Evolutionary conservation across 2,329 filamentous ascomycete species (phyloP).

Genomic region (Fusarium fracticaudum): DNA sequence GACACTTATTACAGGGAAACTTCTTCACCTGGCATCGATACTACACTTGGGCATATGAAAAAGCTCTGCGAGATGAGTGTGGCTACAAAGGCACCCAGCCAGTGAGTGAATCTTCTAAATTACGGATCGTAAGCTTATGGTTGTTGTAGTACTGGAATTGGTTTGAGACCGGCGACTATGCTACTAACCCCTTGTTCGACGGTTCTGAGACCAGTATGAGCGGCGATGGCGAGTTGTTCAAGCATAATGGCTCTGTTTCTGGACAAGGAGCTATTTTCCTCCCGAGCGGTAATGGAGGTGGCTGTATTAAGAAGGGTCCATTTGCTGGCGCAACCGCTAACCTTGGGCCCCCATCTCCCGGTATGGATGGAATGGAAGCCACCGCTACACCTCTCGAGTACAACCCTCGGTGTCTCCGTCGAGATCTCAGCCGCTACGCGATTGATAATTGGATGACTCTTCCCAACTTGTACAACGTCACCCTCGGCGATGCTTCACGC

Average conservation of each 20-base stretch:
- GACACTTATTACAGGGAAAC: background rate
- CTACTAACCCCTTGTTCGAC: background rate
- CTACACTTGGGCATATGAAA: constrained; percentile 4
- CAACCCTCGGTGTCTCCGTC: background rate
- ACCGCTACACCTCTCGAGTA: background rate
- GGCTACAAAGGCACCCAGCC: constrained; percentile 11
- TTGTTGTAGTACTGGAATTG: constrained; percentile 5
- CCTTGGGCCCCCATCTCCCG: background rate
- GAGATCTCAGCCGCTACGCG: background rate
- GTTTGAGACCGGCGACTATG: constrained; percentile 1
- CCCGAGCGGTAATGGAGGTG: background rate
- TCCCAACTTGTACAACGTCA: background rate
- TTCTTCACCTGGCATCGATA: constrained; percentile 19
- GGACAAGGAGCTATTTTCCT: background rate
- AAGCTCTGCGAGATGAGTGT: constrained; percentile 6
- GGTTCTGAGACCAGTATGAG: constrained; percentile 11
- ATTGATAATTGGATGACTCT: background rate
- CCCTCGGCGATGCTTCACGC: background rate
- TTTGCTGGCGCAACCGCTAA: background rate
- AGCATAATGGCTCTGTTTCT: background rate
- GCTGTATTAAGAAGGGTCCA: background rate
- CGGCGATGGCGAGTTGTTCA: constrained; percentile 1
- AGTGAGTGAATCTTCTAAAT: background rate
- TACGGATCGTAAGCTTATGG: background rate
- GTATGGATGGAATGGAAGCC: constrained; percentile 7